Conservation (phyloP, 176 grass and related monocot genomes). For the Elymus sibiricus region DNA sequence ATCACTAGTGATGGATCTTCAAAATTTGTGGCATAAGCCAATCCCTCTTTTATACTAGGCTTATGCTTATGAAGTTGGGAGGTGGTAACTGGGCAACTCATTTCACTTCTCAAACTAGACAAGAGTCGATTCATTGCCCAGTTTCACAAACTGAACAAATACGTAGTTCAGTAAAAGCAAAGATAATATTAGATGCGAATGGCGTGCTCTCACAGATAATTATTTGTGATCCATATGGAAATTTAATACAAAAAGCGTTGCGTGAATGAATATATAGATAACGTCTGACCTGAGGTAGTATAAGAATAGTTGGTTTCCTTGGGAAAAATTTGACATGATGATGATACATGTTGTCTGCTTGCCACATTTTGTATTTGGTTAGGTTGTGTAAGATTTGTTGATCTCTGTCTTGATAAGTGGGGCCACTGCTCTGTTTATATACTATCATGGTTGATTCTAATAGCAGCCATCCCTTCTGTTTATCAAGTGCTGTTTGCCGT, state of each 20-base stretch:
- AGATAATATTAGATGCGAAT: not conserved
- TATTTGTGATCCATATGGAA: not conserved
- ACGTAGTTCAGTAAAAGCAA: not conserved
- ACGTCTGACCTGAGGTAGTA: not conserved
- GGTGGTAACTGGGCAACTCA: not conserved
- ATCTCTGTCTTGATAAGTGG: not conserved
- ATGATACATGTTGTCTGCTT: not conserved
- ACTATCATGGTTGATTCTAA: not conserved
- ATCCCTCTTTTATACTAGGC: not conserved
- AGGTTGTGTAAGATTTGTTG: not conserved
- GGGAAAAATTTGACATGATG: not conserved
- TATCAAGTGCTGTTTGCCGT: not conserved
- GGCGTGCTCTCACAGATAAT: not conserved
- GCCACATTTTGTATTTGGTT: not conserved
- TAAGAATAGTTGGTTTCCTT: not conserved
- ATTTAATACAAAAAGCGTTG: not conserved
- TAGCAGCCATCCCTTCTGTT: constrained; percentile 13
- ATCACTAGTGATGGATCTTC: not conserved
- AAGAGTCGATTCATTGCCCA: not conserved
- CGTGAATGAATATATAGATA: not conserved
- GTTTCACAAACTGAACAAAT: not conserved
- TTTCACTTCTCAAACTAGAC: not conserved
- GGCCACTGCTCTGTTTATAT: not conserved
- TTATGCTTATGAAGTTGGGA: not conserved
- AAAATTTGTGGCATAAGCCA: not conserved